Evolutionary conservation across 495 filamentous ascomycete species (phyloP).

Genomic region (Sphaerosporella brunnea): DNA sequence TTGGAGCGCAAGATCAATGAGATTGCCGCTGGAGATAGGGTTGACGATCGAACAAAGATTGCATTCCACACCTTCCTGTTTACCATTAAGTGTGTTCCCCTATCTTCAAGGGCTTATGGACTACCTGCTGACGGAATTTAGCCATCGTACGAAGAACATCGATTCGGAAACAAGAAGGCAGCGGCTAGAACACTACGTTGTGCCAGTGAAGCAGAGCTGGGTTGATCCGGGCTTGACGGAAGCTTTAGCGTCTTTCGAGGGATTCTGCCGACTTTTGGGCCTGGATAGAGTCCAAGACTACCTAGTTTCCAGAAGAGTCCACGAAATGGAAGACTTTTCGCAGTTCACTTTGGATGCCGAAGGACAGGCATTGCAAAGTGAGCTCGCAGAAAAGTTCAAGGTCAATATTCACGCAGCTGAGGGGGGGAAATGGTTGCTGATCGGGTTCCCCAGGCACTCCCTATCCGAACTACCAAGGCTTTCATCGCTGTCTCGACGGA

Average conservation of each 20-base stretch:
- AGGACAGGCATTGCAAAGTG: constrained; percentile 56
- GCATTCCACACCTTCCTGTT: constrained; percentile 64
- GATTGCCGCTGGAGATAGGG: constrained; percentile 50
- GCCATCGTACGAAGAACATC: constrained; percentile 63
- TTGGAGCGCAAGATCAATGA: constrained; percentile 68
- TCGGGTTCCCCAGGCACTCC: constrained; percentile 55
- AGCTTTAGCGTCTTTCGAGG: constrained; percentile 53
- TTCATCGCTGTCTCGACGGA: constrained; percentile 82
- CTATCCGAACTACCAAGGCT: constrained; percentile 70
- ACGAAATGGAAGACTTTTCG: constrained; percentile 70
- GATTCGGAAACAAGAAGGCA: constrained; percentile 44
- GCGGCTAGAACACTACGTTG: constrained; percentile 53
- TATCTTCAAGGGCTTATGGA: too few relatives aligned
- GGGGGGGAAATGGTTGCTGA: too few relatives aligned
- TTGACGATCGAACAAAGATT: constrained; percentile 42
- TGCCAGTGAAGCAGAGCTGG: constrained; percentile 67
- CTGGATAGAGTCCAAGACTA: constrained; percentile 67
- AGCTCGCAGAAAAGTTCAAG: constrained; percentile 56
- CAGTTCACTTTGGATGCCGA: constrained; percentile 54
- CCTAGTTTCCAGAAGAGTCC: constrained; percentile 49
- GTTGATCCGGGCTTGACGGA: constrained; percentile 47
- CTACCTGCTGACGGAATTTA: constrained; percentile 22
- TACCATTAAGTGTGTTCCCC: constrained; percentile 72
- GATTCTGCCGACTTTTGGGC: constrained; percentile 64
- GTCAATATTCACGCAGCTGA: constrained; percentile 32